Evolutionary conservation across 164 flowering plant species (phyloP).

Genomic region (Tetracentron sinense): DNA sequence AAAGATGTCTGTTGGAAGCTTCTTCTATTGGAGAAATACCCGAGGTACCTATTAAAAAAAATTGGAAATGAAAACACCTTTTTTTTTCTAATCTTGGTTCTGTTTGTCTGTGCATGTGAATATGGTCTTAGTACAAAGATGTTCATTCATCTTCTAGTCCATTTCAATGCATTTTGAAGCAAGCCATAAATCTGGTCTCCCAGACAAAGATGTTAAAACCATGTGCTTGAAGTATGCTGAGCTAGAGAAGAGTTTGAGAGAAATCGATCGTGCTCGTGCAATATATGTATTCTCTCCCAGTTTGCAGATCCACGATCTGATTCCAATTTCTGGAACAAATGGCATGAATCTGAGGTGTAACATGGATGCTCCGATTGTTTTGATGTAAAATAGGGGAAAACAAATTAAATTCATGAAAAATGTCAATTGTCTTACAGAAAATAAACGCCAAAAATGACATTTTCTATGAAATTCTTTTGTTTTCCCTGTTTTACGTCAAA

Average conservation of each 20-base stretch:
- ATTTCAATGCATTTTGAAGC: slow-evolving; percentile 26
- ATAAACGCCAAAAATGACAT: too few relatives aligned
- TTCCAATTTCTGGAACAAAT: slow-evolving; percentile 71
- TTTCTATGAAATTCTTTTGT: too few relatives aligned
- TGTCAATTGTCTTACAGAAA: too few relatives aligned
- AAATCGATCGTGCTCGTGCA: slow-evolving; percentile 83
- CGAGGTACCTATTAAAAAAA: too few relatives aligned
- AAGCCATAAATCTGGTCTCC: slow-evolving; percentile 89
- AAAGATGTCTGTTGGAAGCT: too few relatives aligned
- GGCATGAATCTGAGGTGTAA: slow-evolving; percentile 93
- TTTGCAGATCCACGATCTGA: slow-evolving; percentile 84
- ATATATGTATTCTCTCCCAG: slow-evolving; percentile 67
- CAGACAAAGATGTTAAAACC: slow-evolving; percentile 74
- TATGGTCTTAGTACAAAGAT: background rate
- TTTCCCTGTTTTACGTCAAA: too few relatives aligned
- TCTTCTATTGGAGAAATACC: too few relatives aligned
- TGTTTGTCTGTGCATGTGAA: background rate
- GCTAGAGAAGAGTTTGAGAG: slow-evolving; percentile 88
- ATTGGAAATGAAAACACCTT: too few relatives aligned
- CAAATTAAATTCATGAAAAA: too few relatives aligned
- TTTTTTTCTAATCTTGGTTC: background rate
- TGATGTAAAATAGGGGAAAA: too few relatives aligned
- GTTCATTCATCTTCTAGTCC: background rate
- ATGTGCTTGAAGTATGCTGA: slow-evolving; percentile 96
- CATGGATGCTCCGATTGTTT: too few relatives aligned